A percentile compares a stretch with the other conserved stretches of the same genome.
Conservation (phyloP, 2,329 filamentous ascomycete species). For the Fusarium kyushuense region DNA sequence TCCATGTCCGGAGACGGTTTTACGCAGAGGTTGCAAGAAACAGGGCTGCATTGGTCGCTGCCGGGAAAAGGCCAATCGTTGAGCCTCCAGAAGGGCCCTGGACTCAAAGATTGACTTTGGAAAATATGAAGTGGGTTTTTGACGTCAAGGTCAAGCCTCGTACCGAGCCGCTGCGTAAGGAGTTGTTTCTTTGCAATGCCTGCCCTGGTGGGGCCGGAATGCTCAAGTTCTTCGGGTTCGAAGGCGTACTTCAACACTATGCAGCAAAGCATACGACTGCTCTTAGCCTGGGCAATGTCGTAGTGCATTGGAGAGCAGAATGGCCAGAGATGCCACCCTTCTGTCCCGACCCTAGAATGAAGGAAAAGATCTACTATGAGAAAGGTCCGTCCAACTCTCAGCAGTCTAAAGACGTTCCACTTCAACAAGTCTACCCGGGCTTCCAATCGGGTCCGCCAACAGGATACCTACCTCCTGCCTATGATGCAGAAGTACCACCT, state of each 20-base stretch:
- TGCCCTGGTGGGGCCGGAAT: slow-evolving; percentile 66
- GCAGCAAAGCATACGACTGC: slow-evolving; percentile 81
- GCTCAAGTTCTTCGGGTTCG: slow-evolving; percentile 78
- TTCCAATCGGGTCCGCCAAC: slow-evolving; percentile 24
- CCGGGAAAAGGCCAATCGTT: slow-evolving; percentile 57
- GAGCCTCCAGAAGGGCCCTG: slow-evolving; percentile 67
- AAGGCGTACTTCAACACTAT: slow-evolving; percentile 84
- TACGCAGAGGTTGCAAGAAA: slow-evolving; percentile 70
- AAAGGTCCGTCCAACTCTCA: slow-evolving; percentile 16
- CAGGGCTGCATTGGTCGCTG: slow-evolving; percentile 59
- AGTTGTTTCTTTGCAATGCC: slow-evolving; percentile 80
- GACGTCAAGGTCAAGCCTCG: slow-evolving; percentile 79
- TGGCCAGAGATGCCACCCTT: slow-evolving; percentile 85
- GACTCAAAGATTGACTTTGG: slow-evolving; percentile 75
- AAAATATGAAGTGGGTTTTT: slow-evolving; percentile 90
- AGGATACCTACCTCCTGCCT: slow-evolving; percentile 33
- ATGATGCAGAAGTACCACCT: slow-evolving; percentile 21
- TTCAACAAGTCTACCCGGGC: slow-evolving; percentile 19
- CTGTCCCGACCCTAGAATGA: slow-evolving; percentile 66
- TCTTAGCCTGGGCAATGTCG: slow-evolving; percentile 77
- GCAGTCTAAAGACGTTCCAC: not conserved
- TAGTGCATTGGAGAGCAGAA: slow-evolving; percentile 83
- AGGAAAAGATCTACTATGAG: slow-evolving; percentile 38
- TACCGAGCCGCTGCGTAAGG: slow-evolving; percentile 74
- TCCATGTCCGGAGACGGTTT: slow-evolving; percentile 75